Evolutionary conservation across 2,329 filamentous ascomycete species (phyloP).

Genomic region (Talaromyces rugulosus): DNA sequence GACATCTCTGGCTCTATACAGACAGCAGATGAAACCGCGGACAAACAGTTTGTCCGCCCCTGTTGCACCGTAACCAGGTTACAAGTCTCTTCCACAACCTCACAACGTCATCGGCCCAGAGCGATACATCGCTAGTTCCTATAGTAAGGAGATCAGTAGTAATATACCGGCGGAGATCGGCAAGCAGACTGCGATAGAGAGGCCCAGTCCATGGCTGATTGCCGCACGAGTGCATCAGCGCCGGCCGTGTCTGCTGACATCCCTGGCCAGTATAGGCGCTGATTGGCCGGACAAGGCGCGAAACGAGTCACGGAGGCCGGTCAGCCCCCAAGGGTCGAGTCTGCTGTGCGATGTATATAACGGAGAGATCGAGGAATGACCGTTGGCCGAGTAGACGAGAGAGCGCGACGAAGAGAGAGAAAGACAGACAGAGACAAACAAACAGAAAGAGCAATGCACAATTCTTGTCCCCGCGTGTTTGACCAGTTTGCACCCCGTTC

Average conservation of each 20-base stretch:
- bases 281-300: background rate
- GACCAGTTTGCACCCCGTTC: background rate
- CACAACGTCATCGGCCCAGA: background rate
- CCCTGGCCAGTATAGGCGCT: background rate
- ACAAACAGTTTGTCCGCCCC: background rate
- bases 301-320: background rate
- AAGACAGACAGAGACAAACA: background rate
- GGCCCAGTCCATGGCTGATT: background rate
- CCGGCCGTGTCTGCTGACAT: background rate
- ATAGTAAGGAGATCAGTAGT: background rate
- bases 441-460: background rate
- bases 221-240: background rate
- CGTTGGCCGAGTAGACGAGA: background rate
- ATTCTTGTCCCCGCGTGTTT: conserved; percentile 1
- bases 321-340: background rate
- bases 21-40: background rate
- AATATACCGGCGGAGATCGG: background rate
- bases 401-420: background rate
- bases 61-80: background rate
- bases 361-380: background rate
- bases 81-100: background rate
- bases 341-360: background rate
- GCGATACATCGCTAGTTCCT: background rate
- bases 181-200: background rate
- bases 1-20: too few relatives aligned